Evolutionary conservation across 768 basidiomycete genomes (phyloP).

Genomic region (Panus rudis): DNA sequence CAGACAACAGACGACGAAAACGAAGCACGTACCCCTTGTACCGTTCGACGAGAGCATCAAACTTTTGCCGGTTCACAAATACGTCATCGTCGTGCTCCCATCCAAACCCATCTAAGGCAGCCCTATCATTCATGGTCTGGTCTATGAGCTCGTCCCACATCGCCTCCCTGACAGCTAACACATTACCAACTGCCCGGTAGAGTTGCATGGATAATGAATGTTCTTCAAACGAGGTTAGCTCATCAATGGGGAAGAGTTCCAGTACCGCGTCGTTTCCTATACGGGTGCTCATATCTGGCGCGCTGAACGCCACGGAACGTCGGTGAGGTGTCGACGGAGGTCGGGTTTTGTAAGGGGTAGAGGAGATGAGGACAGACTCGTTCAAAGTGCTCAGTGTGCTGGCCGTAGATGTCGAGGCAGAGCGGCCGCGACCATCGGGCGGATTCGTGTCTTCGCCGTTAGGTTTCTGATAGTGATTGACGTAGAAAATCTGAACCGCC

Average conservation of each 20-base stretch:
- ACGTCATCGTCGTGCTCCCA: conserved; percentile 17
- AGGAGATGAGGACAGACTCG: too few species aligned
- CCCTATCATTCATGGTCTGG: conserved; percentile 8
- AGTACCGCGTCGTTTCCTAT: conserved; percentile 8
- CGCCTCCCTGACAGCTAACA: conserved; percentile 21
- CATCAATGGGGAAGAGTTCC: conserved; percentile 14
- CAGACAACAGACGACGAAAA: neutral
- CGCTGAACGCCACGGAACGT: neutral
- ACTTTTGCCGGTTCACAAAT: conserved; percentile 14
- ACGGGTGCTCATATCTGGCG: neutral
- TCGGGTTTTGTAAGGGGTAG: too few species aligned
- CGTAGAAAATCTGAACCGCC: too few species aligned
- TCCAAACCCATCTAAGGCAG: conserved; percentile 12
- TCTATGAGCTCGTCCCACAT: conserved; percentile 25
- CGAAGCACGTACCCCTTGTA: conserved; percentile 17
- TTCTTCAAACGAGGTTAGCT: conserved; percentile 9
- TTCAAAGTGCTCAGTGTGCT: too few species aligned
- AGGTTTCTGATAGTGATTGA: too few species aligned
- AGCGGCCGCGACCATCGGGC: too few species aligned
- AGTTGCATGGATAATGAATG: conserved; percentile 20
- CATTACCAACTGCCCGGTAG: conserved; percentile 17
- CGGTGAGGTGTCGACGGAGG: neutral
- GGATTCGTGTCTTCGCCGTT: too few species aligned
- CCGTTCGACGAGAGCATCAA: conserved; percentile 18
- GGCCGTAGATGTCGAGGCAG: too few species aligned